Evolutionary conservation across 2,329 filamentous ascomycete genomes (phyloP).

Genomic region (Gliomastix tumulicola): DNA sequence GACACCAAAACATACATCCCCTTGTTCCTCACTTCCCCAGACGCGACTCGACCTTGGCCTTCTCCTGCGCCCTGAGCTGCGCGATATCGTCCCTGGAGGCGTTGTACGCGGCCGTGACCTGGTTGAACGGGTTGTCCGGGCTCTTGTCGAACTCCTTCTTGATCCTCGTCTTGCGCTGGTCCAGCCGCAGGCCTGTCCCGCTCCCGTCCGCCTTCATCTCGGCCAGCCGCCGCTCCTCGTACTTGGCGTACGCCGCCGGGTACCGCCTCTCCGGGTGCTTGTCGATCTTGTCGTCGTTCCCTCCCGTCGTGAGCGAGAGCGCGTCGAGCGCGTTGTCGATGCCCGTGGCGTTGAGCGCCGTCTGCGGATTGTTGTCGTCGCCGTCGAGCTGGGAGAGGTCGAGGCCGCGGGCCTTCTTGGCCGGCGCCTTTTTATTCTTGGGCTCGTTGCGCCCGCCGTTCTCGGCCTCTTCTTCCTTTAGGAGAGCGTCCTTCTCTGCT

Average conservation of each 20-base stretch:
- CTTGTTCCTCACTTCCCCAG: slow-evolving; percentile 38
- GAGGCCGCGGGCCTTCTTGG: slow-evolving; percentile 65
- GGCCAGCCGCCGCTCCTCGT: slow-evolving; percentile 70
- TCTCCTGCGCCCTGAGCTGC: slow-evolving; percentile 59
- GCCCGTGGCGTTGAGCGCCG: slow-evolving; percentile 70
- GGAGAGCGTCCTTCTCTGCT: slow-evolving; percentile 78
- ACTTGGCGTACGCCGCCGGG: slow-evolving; percentile 78
- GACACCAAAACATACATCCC: no score
- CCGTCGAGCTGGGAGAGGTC: slow-evolving; percentile 70
- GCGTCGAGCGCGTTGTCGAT: slow-evolving; percentile 94
- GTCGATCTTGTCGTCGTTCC: slow-evolving; percentile 67
- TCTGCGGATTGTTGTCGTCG: slow-evolving; percentile 35
- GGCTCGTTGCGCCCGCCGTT: slow-evolving; percentile 49
- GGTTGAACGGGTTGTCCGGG: slow-evolving; percentile 93
- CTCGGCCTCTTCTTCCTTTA: slow-evolving; percentile 74
- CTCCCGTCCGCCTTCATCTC: slow-evolving; percentile 82
- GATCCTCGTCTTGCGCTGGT: slow-evolving; percentile 80
- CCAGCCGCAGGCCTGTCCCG: slow-evolving; percentile 63
- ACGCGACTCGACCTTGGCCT: slow-evolving; percentile 65
- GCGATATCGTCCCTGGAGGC: slow-evolving; percentile 70
- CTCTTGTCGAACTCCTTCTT: slow-evolving; percentile 92
- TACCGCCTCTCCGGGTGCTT: slow-evolving; percentile 81
- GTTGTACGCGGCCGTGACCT: slow-evolving; percentile 70
- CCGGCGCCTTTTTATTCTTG: slow-evolving; percentile 62
- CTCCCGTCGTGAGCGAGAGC: slow-evolving; percentile 54